phyloP scores from a whole-genome alignment of 495 filamentous ascomycete genomes.

The Podospora pseudoanserina region DNA sequence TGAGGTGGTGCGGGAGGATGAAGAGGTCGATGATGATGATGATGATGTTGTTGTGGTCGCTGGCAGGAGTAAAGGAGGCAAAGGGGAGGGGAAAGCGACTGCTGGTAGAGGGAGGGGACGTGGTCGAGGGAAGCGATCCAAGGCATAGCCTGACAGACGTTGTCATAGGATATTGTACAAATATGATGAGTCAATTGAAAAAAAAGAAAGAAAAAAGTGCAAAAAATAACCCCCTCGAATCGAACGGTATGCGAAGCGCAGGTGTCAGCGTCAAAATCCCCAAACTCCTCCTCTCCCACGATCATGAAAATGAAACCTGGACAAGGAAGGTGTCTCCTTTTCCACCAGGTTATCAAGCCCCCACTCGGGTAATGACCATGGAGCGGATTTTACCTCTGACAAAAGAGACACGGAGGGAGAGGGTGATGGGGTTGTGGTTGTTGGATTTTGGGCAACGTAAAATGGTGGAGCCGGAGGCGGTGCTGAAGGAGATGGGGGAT shows the following conservation, averaged over 20 bases:
- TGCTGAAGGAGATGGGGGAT: background rate
- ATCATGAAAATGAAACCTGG: background rate
- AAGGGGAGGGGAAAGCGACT: conserved; percentile 23
- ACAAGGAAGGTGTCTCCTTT: background rate
- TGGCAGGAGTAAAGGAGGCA: conserved; percentile 8
- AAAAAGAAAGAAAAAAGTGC: too few species aligned
- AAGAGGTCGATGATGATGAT: conserved; percentile 24
- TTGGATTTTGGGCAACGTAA: background rate
- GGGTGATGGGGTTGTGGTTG: background rate
- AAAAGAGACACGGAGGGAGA: background rate
- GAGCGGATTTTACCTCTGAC: background rate
- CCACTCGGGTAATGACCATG: background rate
- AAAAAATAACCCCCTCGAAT: background rate
- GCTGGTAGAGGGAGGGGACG: conserved; percentile 24
- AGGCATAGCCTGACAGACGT: conserved; percentile 17
- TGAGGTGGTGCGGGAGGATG: conserved; percentile 15
- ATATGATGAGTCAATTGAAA: background rate
- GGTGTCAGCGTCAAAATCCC: background rate
- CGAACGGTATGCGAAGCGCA: background rate
- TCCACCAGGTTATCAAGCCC: background rate
- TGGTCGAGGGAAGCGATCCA: conserved; percentile 36
- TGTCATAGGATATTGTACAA: background rate
- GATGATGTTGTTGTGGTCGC: conserved; percentile 23
- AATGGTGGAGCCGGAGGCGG: background rate
- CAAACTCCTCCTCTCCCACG: background rate